Base-by-base conservation (phyloP, 768 basidiomycete genomes). In the Scleroderma citrinum region DNA sequence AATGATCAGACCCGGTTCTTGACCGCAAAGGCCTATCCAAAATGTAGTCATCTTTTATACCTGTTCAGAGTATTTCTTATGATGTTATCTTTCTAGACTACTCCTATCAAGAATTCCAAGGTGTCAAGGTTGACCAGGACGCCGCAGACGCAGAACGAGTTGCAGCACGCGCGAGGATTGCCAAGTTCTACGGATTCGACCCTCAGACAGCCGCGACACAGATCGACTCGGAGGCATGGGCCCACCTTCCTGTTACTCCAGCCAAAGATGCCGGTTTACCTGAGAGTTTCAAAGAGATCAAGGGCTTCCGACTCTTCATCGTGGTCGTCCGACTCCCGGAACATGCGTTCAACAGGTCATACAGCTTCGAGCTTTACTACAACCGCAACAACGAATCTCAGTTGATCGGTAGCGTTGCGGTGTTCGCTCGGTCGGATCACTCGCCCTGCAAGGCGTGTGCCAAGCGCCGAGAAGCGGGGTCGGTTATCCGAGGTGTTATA, bases 361-460 rank as follows among this genome's bases (percentile, higher is more conserved):
- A 65, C 47, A 46, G 52, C 42, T 55, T 65, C 40, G 49, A 59
- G 44, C 50, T 65, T 5, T 43, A 41, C 43, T 55, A 55, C 47
- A 56, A 53, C 12, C 26, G n/a, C 34, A 29, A 35, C 20, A 29
- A 23, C 36, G 12, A 46, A 8, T 17, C 44, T 3, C 47, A 55
- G 23, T 46, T 60, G 8, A 37, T 64, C 3, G 62, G 65, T n/a
- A 48, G 38, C 21, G 35, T 56, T 35, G 46, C 59, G 7, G 63
- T 64, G 13, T 66, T 65, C 24, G 43, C 58, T 17, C 53, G 63
- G n/a, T 48, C 57, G 17, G 52, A 55, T 45, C 46, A 45, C 30
- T 57, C 64, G 0, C 54, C 62, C 5, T 67, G 63, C 45, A 51
- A 50, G 21, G 62, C 62, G 17, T 67, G 63, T 40, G 52, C 48